phyloP scores from a whole-genome alignment of 2,329 filamentous ascomycete genomes.

The Orbilia oligospora region DNA sequence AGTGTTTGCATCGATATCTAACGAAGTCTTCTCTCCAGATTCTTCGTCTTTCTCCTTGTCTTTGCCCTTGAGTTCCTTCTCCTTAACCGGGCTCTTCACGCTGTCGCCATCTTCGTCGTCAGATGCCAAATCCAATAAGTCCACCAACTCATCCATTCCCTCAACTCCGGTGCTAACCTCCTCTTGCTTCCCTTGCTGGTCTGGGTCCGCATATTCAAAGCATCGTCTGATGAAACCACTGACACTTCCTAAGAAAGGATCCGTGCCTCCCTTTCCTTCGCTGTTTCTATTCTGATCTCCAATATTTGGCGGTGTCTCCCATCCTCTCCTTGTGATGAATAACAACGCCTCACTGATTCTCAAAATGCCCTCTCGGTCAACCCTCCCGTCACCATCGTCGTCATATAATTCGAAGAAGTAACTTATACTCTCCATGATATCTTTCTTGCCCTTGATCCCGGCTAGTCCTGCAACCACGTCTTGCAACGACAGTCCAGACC shows the following conservation, averaged over 20 bases:
- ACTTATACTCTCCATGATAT: slow-evolving; percentile 97
- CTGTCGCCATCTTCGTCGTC: slow-evolving; percentile 61
- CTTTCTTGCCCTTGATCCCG: slow-evolving; percentile 89
- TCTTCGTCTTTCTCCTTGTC: slow-evolving; percentile 58
- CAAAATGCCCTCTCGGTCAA: slow-evolving; percentile 94
- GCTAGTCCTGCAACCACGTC: slow-evolving; percentile 93
- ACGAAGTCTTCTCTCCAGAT: neutral
- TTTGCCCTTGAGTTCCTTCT: slow-evolving; percentile 60
- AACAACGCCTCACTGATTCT: slow-evolving; percentile 93
- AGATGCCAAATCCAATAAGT: slow-evolving; percentile 67
- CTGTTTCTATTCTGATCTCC: slow-evolving; percentile 64
- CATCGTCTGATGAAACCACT: slow-evolving; percentile 96
- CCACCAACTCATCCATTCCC: slow-evolving; percentile 68
- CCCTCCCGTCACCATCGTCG: slow-evolving; percentile 88
- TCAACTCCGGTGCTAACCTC: slow-evolving; percentile 71
- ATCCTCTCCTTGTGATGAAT: slow-evolving; percentile 89
- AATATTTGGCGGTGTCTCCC: slow-evolving; percentile 77
- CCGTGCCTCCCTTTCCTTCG: slow-evolving; percentile 74
- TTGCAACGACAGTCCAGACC: slow-evolving; percentile 84
- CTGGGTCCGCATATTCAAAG: slow-evolving; percentile 97
- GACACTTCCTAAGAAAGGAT: slow-evolving; percentile 91
- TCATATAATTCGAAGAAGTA: slow-evolving; percentile 99
- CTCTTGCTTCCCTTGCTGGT: slow-evolving; percentile 72
- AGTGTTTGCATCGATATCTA: slow-evolving; percentile 64
- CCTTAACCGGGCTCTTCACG: slow-evolving; percentile 55